These are phyloP conservation scores for Thelonectria blattea DNA, from an alignment of 2,329 filamentous ascomycete species.

Conservation along the genomic window DNA sequence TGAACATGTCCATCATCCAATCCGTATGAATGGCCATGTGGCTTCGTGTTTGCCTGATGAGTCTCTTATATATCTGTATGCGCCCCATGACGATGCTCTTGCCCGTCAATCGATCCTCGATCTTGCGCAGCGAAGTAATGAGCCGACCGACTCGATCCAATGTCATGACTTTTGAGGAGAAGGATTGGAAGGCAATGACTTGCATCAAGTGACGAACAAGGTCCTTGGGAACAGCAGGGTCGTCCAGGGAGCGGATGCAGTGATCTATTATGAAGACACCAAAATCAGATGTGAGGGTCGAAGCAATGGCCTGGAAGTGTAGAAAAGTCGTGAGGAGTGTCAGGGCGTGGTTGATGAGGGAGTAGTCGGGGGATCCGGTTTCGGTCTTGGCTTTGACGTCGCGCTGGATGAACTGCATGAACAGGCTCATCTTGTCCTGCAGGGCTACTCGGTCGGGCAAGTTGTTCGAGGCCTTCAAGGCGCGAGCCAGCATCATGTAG, in stretches of 20 bases:
- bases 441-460: conserved; percentile 77
- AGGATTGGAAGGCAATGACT: conserved; percentile 80
- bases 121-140: conserved; percentile 71
- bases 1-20: conserved; percentile 85
- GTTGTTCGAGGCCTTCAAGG: conserved; percentile 81
- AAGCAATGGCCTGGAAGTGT: conserved; percentile 73
- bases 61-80: conserved; percentile 76
- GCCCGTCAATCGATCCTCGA: conserved; percentile 76
- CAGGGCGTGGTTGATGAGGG: conserved; percentile 77
- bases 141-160: conserved; percentile 72
- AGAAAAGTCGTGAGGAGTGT: conserved; percentile 80
- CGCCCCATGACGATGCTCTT: conserved; percentile 82
- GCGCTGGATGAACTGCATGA: conserved; percentile 83
- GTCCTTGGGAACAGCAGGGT: conserved; percentile 73
- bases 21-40: conserved; percentile 74
- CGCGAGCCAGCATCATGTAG: conserved; percentile 79
- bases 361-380: conserved; percentile 65
- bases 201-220: conserved; percentile 81
- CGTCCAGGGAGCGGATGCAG: conserved; percentile 74
- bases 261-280: conserved; percentile 81
- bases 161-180: conserved; percentile 76
- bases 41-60: conserved; percentile 73
- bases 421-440: conserved; percentile 74
- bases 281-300: conserved; percentile 78
- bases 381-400: conserved; percentile 72